Evolutionary conservation across 192 early-diverging fungal species (phyloP).

Genomic region (Backusella liffmaniae): DNA sequence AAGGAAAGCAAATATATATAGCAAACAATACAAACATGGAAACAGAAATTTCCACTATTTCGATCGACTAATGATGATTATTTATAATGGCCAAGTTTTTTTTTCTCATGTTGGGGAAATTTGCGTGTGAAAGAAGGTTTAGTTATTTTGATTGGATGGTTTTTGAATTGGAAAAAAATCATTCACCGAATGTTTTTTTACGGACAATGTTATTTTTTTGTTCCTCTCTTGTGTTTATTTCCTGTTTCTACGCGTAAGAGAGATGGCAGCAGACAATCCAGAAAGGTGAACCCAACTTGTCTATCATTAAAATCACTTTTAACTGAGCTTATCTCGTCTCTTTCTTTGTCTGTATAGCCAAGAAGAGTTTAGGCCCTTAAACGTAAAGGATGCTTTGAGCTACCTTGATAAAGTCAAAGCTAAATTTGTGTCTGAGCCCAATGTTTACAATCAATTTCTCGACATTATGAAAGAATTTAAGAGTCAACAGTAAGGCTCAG

Average conservation of each 20-base stretch:
- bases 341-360: background rate
- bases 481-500: slow-evolving; percentile 61
- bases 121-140: background rate
- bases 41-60: background rate
- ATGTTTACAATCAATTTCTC: slow-evolving; percentile 93
- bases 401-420: slow-evolving; percentile 95
- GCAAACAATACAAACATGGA: background rate
- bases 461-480: slow-evolving; percentile 99
- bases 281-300: background rate
- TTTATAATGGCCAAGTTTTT: background rate
- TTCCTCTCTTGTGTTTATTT: background rate
- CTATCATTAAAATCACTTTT: background rate
- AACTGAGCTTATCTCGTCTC: background rate
- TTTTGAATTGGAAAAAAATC: background rate
- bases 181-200: background rate
- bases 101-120: background rate
- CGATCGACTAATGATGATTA: background rate
- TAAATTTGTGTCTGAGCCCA: slow-evolving; percentile 82
- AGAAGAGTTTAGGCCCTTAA: slow-evolving; percentile 52
- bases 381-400: slow-evolving; percentile 89
- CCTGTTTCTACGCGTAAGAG: slow-evolving; percentile 2
- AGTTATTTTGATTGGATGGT: background rate
- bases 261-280: slow-evolving; percentile 1
- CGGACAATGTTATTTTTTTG: background rate
- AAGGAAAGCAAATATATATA: background rate